These are phyloP conservation scores for Solanum clarkiae DNA, from an alignment of 257 asterid genomes.

Conservation along the genomic window DNA sequence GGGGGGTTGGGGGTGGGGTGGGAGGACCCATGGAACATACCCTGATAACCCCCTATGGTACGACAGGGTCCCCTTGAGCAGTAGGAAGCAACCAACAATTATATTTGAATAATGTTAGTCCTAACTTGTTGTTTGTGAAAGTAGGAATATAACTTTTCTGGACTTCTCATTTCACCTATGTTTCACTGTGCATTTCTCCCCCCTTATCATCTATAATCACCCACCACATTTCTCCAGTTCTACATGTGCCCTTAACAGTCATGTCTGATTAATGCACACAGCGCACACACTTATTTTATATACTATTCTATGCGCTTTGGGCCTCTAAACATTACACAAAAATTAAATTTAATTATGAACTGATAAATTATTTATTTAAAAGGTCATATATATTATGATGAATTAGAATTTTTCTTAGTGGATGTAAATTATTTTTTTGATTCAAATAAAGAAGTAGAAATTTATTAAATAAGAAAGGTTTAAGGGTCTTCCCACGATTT, in stretches of 20 bases:
- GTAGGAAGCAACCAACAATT: constrained; percentile 29
- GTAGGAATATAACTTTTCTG: not conserved
- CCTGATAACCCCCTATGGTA: constrained; percentile 12
- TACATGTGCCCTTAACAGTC: not conserved
- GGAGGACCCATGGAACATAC: constrained; percentile 26
- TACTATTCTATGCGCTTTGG: no score
- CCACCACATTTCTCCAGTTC: not conserved
- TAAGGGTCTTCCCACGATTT: no score
- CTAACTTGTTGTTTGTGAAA: not conserved
- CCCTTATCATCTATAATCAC: not conserved
- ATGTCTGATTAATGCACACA: not conserved
- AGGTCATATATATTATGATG: no score
- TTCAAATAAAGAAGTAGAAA: no score
- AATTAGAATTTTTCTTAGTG: no score
- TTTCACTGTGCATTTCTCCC: constrained; percentile 28
- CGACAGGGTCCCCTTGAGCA: constrained; percentile 30
- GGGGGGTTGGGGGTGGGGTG: not conserved
- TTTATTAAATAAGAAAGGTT: no score
- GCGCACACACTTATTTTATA: not conserved
- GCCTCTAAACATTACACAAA: no score
- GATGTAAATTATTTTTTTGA: no score
- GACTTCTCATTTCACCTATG: constrained; percentile 33
- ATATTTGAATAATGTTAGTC: not conserved
- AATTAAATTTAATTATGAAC: no score
- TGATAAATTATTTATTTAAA: no score